Evolutionary conservation across 1,139 yeast species (phyloP).

Genomic region (Candida sp.): DNA sequence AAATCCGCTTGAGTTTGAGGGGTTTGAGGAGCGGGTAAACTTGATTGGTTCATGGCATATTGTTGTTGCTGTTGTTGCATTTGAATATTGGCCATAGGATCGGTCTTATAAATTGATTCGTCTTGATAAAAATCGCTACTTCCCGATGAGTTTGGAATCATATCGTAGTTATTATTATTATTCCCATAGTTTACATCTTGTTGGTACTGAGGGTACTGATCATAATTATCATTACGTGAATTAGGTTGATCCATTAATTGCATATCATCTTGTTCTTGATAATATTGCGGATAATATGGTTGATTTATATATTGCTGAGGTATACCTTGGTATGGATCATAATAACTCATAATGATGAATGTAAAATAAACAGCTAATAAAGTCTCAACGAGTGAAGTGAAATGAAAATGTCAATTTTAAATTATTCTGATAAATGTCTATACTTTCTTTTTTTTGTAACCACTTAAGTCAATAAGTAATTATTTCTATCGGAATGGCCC

Average conservation of each 20-base stretch:
- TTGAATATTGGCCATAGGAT: neutral
- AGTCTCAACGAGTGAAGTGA: neutral
- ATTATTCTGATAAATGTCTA: neutral
- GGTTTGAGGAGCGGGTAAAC: slow-evolving; percentile 2
- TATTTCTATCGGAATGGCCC: neutral
- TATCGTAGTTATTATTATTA: slow-evolving; percentile 8
- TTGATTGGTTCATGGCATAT: slow-evolving; percentile 6
- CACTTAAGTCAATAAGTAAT: slow-evolving; percentile 3
- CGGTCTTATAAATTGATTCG: neutral
- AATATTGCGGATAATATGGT: slow-evolving; percentile 33
- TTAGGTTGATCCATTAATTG: slow-evolving; percentile 2
- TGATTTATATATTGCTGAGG: slow-evolving; percentile 38
- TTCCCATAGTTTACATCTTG: slow-evolving; percentile 7
- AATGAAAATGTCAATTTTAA: slow-evolving; percentile 2
- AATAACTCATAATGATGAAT: slow-evolving; percentile 33
- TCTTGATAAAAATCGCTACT: slow-evolving; percentile 1
- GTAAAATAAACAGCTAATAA: neutral
- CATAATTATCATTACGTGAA: slow-evolving; percentile 6
- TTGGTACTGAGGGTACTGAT: slow-evolving; percentile 15
- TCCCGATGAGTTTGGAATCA: slow-evolving; percentile 1
- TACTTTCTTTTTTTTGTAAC: neutral
- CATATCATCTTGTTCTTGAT: slow-evolving; percentile 15
- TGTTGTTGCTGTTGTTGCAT: neutral
- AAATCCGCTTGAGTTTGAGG: slow-evolving; percentile 2
- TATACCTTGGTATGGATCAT: slow-evolving; percentile 41